phyloP scores from a whole-genome alignment of 2,329 filamentous ascomycete genomes.

The Xylariomycetidae sp. region DNA sequence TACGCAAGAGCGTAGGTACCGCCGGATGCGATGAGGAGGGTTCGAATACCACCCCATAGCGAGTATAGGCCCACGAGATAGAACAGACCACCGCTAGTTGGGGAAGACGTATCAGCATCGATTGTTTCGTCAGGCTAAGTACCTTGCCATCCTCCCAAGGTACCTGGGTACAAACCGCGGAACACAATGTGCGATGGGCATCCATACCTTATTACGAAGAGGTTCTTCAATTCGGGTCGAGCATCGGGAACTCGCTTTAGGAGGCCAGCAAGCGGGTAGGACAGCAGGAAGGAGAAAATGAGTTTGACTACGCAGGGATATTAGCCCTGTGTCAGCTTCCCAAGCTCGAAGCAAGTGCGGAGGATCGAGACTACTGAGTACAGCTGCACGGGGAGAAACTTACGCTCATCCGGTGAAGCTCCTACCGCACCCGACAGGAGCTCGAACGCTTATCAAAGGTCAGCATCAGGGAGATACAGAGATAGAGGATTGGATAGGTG shows the following conservation, averaged over 20 bases:
- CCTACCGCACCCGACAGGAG: slow-evolving; percentile 35
- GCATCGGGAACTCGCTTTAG: slow-evolving; percentile 87
- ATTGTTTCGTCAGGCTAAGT: not conserved
- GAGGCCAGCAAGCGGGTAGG: slow-evolving; percentile 82
- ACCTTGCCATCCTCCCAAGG: too few relatives aligned
- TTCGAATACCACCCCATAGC: slow-evolving; percentile 78
- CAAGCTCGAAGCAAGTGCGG: too few relatives aligned
- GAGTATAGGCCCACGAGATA: slow-evolving; percentile 92
- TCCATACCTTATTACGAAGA: slow-evolving; percentile 71
- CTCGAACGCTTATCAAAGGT: slow-evolving; percentile 34
- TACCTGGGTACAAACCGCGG: slow-evolving; percentile 1
- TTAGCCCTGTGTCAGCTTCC: too few relatives aligned
- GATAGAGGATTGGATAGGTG: too few relatives aligned
- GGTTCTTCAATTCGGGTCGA: slow-evolving; percentile 77
- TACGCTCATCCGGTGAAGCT: slow-evolving; percentile 41
- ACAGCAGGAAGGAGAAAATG: slow-evolving; percentile 81
- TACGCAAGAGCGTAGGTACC: slow-evolving; percentile 80
- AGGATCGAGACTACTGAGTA: too few relatives aligned
- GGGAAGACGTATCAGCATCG: slow-evolving; percentile 6
- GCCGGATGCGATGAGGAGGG: slow-evolving; percentile 70
- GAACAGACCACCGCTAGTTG: slow-evolving; percentile 50
- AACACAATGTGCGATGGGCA: not conserved
- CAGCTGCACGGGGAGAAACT: slow-evolving; percentile 14
- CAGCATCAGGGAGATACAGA: slow-evolving; percentile 8
- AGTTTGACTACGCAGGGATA: slow-evolving; percentile 69